Evolutionary conservation across 768 basidiomycete genomes (phyloP), one percentile per base, ranked within the genome.

Genomic region (Trametes villosa): DNA sequence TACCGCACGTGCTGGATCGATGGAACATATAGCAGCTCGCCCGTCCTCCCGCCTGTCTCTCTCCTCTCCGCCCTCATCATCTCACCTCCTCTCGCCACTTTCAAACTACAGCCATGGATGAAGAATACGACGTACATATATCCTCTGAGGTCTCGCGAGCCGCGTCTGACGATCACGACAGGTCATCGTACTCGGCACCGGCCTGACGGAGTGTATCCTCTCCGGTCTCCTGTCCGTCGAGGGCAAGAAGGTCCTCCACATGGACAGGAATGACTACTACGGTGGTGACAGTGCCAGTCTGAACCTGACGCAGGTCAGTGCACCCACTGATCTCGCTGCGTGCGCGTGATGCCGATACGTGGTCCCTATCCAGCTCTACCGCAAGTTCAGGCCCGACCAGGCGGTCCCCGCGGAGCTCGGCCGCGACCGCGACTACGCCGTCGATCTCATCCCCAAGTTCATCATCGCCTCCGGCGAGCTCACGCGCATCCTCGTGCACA

Each of bases 241-340:
- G 75, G 96, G 97, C 65, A 98, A 98, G 85, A 99, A 98, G 80
- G 97, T 99, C 70, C 87, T 99, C 51, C 97, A 99, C 77, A 98
- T 97, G 84, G 95, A 96, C 77, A 83, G 94, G 70, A 98, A 98
- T 71, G 96, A 99, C 76, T 99, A 99, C 77, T 99, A 99, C 64
- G 97, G 97, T 45, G 97, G 92, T 57, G 97, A 98, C 72, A 92
- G 92, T 71, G 97, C 97, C 46, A 94, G 92, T 79, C 79, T 98
- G 75, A 99, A 98, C 79, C 77, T 99, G 69, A 97, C 95, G 20
- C 97, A 99, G 87, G 96, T 92, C 70, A 66, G 83, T 65, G 48
- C 33, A 49, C 38, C 34, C 5, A 5, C 44, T 29, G 17, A 36
- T 56, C 26, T 20, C 29, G 27, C 17, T 18, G 26, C 27, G 24